Conservation (phyloP, 495 filamentous ascomycete species). For the Penicillium coprophilum region DNA sequence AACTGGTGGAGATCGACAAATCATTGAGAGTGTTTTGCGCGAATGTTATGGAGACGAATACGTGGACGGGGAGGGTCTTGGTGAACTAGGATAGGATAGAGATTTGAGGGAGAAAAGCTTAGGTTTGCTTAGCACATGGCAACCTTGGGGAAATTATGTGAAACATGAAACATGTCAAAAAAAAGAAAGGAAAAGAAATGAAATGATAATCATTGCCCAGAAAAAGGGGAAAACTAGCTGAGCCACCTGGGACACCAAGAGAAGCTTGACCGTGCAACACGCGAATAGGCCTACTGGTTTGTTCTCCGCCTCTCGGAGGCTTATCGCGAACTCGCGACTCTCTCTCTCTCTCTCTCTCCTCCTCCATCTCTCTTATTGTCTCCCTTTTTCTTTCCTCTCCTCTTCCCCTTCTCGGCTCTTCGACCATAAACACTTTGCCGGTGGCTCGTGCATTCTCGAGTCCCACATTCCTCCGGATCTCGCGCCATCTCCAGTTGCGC, state of each 20-base stretch:
- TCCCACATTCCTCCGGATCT: conserved; percentile 20
- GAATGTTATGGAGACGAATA: conserved; percentile 64
- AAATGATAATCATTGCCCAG: conserved; percentile 14
- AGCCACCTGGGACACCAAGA: conserved; percentile 31
- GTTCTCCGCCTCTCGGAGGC: conserved; percentile 28
- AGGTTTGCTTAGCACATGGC: conserved; percentile 12
- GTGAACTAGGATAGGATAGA: conserved; percentile 35
- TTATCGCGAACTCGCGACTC: conserved; percentile 23
- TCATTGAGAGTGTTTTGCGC: conserved; percentile 51
- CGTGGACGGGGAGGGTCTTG: conserved; percentile 60
- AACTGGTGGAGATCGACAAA: conserved; percentile 51
- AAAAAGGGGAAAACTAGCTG: conserved; percentile 22
- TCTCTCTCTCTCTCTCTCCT: conserved; percentile 8
- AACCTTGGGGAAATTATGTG: neutral
- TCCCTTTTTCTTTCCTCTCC: conserved; percentile 11
- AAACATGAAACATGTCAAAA: neutral
- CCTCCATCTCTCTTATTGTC: conserved; percentile 15
- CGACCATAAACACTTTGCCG: neutral
- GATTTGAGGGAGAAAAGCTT: conserved; percentile 16
- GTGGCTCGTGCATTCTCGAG: conserved; percentile 9
- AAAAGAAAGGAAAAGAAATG: too few relatives aligned
- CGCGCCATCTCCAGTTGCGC: conserved; percentile 5
- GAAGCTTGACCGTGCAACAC: conserved; percentile 42
- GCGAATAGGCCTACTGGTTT: conserved; percentile 26
- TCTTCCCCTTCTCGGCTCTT: neutral